phyloP scores from a whole-genome alignment of 2,329 filamentous ascomycete species.

The Penicillium thymicola region DNA sequence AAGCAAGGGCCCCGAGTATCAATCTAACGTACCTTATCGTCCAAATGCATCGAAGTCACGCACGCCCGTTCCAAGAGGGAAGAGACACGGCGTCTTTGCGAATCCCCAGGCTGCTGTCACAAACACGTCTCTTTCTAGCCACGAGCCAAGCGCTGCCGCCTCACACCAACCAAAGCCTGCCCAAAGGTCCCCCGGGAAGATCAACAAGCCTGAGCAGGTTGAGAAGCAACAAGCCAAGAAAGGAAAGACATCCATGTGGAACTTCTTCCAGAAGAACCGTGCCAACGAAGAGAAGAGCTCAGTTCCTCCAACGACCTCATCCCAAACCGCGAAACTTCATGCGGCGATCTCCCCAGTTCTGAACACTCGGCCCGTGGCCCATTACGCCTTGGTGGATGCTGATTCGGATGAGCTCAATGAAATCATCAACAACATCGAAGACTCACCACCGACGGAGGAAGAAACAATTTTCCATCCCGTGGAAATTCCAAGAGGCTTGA shows the following conservation, averaged over 20 bases:
- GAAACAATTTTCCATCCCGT: constrained; percentile 23
- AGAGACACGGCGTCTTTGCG: constrained; percentile 13
- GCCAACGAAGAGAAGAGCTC: constrained; percentile 26
- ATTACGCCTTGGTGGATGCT: constrained; percentile 57
- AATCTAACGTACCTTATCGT: background rate
- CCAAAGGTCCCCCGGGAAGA: background rate
- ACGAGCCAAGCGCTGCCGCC: constrained; percentile 11
- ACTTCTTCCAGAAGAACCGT: constrained; percentile 54
- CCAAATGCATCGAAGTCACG: constrained; percentile 9
- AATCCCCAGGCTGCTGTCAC: constrained; percentile 24
- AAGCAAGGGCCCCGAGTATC: constrained; percentile 9
- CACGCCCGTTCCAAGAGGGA: constrained; percentile 26
- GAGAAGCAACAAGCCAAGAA: constrained; percentile 40
- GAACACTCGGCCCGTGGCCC: constrained; percentile 49
- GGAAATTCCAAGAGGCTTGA: constrained; percentile 28
- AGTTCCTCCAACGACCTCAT: constrained; percentile 15
- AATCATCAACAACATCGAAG: constrained; percentile 37
- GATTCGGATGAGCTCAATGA: constrained; percentile 41
- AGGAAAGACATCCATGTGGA: constrained; percentile 45
- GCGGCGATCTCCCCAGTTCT: constrained; percentile 40
- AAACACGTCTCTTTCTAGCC: constrained; percentile 24
- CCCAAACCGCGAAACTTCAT: constrained; percentile 34
- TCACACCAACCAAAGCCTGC: constrained; percentile 6
- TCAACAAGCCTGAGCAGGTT: constrained; percentile 24
- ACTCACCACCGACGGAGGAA: constrained; percentile 40